Evolutionary conservation across 352 stramenopile species (phyloP), one percentile per base, ranked within the genome.

Genomic region (Thraustochytrium sp.): DNA sequence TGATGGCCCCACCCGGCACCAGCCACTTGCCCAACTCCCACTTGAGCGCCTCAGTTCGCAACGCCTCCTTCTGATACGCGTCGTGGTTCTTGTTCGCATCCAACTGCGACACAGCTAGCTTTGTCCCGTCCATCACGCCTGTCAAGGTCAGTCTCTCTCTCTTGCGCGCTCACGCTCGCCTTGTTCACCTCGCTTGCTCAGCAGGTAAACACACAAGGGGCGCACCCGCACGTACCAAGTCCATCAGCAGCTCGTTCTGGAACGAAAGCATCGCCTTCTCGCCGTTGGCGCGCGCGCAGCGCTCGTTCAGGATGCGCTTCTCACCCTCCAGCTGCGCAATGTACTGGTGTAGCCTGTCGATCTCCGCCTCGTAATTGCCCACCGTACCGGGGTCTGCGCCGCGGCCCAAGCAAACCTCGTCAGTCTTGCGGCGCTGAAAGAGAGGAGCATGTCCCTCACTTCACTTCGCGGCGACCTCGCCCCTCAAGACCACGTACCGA

Each of bases 31-130:
- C 68, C 21, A 80, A 31, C 42, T 80, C 68, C 68, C 68, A 80
- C 44, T 80, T 80, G 9, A 80, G 68, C 46, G 68, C 68, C 34
- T 80, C 68, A 4, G 68, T 72, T 4, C 68, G 68, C 68, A 80
- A 38, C 13, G 68, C 48, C 26, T 80, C 68, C 38, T 80, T 80
- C 31, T 80, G 68, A 44, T 65, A 80, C 5, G 68, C 68, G 16
- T 80, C 68, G 53, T 80, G 37, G 26, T 80, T 80, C 38, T 34
- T 61, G 53, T 61, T 80, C 5, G 68, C 68, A 46, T 80, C 68
- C 11, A 80, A 42, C 53, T 80, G 68, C 8, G 68, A 80, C 23
- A 80, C 68, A 29, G 68, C 68, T 23, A 80, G 53, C 62, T 75
- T n/a, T n/a, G n/a, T n/a, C n/a, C n/a, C n/a, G n/a, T n/a, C n/a